These are phyloP conservation scores for Trichoderma sp. DNA, from an alignment of 2,329 filamentous ascomycete genomes.

Conservation along the genomic window DNA sequence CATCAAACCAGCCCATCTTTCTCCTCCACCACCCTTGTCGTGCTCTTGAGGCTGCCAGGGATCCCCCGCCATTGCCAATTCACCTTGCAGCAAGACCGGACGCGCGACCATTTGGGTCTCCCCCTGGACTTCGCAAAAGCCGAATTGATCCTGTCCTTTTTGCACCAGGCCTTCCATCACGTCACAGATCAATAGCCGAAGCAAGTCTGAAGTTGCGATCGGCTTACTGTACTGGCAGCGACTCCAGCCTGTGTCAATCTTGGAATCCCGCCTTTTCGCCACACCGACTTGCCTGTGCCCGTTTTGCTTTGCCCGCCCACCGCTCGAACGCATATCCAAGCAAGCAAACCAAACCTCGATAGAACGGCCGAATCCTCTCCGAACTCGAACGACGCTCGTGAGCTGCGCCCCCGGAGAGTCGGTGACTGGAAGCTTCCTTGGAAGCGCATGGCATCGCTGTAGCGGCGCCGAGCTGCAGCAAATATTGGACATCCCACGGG, in stretches of 20 bases:
- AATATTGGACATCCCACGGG: not conserved
- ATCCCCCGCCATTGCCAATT: slow-evolving; percentile 29
- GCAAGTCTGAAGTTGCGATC: not conserved
- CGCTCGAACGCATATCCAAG: not conserved
- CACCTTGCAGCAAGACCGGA: slow-evolving; percentile 26
- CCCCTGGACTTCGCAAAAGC: slow-evolving; percentile 1
- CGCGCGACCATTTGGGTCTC: not conserved
- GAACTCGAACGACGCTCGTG: not conserved
- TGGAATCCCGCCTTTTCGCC: slow-evolving; percentile 14
- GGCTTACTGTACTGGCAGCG: not conserved
- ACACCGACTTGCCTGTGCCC: not conserved
- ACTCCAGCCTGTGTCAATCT: slow-evolving; percentile 11
- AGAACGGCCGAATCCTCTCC: not conserved
- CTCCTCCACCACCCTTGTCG: not conserved
- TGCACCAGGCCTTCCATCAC: slow-evolving; percentile 2
- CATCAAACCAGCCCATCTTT: not conserved
- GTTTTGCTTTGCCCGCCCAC: not conserved
- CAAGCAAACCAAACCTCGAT: not conserved
- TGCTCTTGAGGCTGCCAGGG: slow-evolving; percentile 3
- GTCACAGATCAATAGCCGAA: not conserved
- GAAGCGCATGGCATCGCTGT: slow-evolving; percentile 30
- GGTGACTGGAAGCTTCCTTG: slow-evolving; percentile 5
- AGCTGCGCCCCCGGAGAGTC: not conserved
- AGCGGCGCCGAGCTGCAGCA: slow-evolving; percentile 24
- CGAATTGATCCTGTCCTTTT: slow-evolving; percentile 4